Evolutionary conservation across 768 basidiomycete species (phyloP).

Genomic region (Leccinum fibrillosum): DNA sequence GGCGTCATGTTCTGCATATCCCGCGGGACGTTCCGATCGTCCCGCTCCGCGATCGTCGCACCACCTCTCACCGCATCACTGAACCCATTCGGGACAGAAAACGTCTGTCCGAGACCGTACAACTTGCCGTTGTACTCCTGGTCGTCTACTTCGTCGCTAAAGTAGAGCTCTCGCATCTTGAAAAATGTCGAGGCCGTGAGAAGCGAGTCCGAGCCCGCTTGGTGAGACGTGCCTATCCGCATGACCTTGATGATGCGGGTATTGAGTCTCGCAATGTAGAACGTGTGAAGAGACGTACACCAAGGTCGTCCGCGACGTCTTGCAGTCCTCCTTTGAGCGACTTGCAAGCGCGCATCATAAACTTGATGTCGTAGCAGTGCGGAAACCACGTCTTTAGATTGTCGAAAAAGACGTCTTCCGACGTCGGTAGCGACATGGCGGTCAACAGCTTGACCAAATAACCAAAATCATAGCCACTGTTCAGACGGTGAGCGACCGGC

Average conservation of each 20-base stretch:
- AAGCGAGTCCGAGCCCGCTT: slow-evolving; percentile 96
- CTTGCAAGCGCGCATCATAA: slow-evolving; percentile 87
- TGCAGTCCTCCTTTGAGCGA: slow-evolving; percentile 84
- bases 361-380: slow-evolving; percentile 95
- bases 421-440: slow-evolving; percentile 78
- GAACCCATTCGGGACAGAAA: slow-evolving; percentile 63
- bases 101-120: slow-evolving; percentile 81
- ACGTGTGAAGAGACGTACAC: slow-evolving; percentile 50
- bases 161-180: slow-evolving; percentile 91
- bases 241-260: slow-evolving; percentile 52
- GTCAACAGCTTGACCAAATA: slow-evolving; percentile 95
- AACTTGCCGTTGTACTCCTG: slow-evolving; percentile 77
- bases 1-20: slow-evolving; percentile 60
- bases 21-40: slow-evolving; percentile 52
- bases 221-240: slow-evolving; percentile 88
- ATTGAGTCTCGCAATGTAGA: background rate
- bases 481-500: slow-evolving; percentile 3
- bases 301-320: slow-evolving; percentile 94
- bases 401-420: slow-evolving; percentile 89
- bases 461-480: slow-evolving; percentile 97
- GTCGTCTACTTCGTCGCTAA: slow-evolving; percentile 86
- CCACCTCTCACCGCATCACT: slow-evolving; percentile 65
- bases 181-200: slow-evolving; percentile 94
- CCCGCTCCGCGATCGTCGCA: slow-evolving; percentile 78
- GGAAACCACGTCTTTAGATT: slow-evolving; percentile 92